A percentile compares a stretch with the other conserved stretches of the same genome.
Evolutionary conservation across 2,329 filamentous ascomycete genomes (phyloP).

Genomic region (Trichoderma gracile): DNA sequence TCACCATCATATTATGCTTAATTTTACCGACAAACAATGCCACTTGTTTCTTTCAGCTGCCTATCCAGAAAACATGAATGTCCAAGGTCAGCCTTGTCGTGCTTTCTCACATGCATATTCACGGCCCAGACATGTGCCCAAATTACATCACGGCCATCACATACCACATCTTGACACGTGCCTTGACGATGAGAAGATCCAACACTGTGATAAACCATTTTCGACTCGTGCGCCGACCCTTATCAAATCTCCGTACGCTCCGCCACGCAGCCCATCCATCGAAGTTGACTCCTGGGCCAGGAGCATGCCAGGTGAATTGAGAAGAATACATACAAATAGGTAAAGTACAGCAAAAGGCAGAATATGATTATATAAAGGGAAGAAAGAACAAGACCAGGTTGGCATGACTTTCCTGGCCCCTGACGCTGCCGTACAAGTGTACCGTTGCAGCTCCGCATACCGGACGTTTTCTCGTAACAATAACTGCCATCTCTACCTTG

Average conservation of each 20-base stretch:
- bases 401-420: conserved; percentile 15
- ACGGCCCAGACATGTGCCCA: neutral
- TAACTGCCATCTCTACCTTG: conserved; percentile 22
- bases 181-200: neutral
- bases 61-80: too few species aligned
- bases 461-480: conserved; percentile 20
- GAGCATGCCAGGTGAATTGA: conserved; percentile 20
- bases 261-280: conserved; percentile 11
- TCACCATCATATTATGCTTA: too few species aligned
- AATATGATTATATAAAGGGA: conserved; percentile 23
- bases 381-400: conserved; percentile 5
- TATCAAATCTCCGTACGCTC: neutral
- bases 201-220: neutral
- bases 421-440: conserved; percentile 22
- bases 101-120: too few species aligned
- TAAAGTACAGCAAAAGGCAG: conserved; percentile 26
- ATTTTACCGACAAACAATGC: too few species aligned
- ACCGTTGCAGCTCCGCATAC: conserved; percentile 4
- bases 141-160: neutral
- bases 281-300: conserved; percentile 11
- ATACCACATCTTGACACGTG: neutral
- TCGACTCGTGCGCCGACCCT: neutral
- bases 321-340: conserved; percentile 22
- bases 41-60: too few species aligned
- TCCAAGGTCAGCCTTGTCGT: too few species aligned